These are phyloP conservation scores for Fomitopsis pulvina DNA, from an alignment of 768 basidiomycete species.

Conservation along the genomic window DNA sequence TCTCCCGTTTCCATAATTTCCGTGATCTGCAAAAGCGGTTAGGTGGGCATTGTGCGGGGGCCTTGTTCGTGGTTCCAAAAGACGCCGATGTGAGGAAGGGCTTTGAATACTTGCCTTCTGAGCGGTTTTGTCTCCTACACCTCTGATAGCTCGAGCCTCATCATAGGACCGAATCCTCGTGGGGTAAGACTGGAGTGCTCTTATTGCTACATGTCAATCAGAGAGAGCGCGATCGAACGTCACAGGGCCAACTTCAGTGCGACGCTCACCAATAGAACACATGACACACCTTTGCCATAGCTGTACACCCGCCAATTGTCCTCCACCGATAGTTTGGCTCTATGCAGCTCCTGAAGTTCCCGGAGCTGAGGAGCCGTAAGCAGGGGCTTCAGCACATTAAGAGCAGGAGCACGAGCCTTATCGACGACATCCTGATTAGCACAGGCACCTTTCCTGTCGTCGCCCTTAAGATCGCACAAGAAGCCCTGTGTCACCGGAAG, in stretches of 20 bases:
- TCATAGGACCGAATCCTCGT: slow-evolving; percentile 49
- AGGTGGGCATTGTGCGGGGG: background rate
- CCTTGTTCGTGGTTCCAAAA: background rate
- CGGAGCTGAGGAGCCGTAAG: slow-evolving; percentile 39
- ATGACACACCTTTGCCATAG: slow-evolving; percentile 53
- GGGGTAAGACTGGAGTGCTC: slow-evolving; percentile 47
- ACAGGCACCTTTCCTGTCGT: slow-evolving; percentile 24
- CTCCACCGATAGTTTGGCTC: slow-evolving; percentile 49
- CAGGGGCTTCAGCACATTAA: background rate
- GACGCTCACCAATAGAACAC: no score
- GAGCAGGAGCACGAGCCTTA: slow-evolving; percentile 38
- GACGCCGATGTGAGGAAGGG: background rate
- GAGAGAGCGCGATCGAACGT: no score
- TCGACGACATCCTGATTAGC: slow-evolving; percentile 72
- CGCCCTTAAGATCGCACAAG: slow-evolving; percentile 50
- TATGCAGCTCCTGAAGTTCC: slow-evolving; percentile 61
- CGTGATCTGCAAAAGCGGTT: slow-evolving; percentile 49
- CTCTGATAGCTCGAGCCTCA: slow-evolving; percentile 53
- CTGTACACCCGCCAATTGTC: slow-evolving; percentile 62
- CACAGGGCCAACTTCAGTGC: no score
- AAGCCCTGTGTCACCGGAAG: slow-evolving; percentile 44
- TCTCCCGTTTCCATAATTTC: slow-evolving; percentile 74
- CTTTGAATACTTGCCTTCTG: slow-evolving; percentile 43
- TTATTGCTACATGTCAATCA: slow-evolving; percentile 49
- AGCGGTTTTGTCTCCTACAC: slow-evolving; percentile 73